A percentile compares a stretch with the other conserved stretches of the same genome.
Conservation (phyloP, 768 basidiomycete species). For the Macrocybe gigantea region DNA sequence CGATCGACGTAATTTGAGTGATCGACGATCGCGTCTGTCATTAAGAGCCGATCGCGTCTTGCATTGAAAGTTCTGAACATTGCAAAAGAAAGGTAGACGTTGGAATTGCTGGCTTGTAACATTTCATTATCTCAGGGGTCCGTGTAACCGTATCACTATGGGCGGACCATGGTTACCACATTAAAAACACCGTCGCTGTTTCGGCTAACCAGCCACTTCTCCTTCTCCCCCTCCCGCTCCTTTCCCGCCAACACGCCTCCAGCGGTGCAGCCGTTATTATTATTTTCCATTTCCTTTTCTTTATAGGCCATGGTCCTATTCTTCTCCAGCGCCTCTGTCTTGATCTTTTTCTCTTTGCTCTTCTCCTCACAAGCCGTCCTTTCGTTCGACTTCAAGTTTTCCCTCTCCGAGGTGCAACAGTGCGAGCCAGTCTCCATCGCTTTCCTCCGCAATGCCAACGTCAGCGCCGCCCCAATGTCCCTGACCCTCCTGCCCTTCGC, state of each 20-base stretch:
- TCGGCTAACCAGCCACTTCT: no score
- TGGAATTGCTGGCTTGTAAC: no score
- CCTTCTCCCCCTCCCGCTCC: no score
- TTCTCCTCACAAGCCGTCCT: conserved; percentile 37
- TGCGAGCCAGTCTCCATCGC: conserved; percentile 44
- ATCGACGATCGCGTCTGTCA: no score
- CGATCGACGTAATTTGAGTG: conserved; percentile 5
- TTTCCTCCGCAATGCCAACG: conserved; percentile 34
- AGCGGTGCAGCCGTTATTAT: not conserved
- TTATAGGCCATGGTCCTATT: conserved; percentile 30
- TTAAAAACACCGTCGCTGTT: no score
- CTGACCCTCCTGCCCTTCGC: conserved; percentile 52
- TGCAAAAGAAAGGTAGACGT: no score
- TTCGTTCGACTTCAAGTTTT: conserved; percentile 27
- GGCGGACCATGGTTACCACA: no score
- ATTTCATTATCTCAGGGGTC: no score
- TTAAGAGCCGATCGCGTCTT: no score
- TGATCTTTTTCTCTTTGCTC: conserved; percentile 25
- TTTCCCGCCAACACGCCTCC: no score
- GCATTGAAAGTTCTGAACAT: no score
- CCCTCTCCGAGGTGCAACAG: conserved; percentile 41
- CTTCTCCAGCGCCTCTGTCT: conserved; percentile 14
- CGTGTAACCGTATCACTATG: no score
- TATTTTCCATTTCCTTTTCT: conserved; percentile 15
- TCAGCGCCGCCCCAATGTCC: conserved; percentile 30